A percentile compares a stretch with the other conserved stretches of the same genome.
Conservation (phyloP, 2,329 filamentous ascomycete species). For the Fusarium haematococcum region DNA sequence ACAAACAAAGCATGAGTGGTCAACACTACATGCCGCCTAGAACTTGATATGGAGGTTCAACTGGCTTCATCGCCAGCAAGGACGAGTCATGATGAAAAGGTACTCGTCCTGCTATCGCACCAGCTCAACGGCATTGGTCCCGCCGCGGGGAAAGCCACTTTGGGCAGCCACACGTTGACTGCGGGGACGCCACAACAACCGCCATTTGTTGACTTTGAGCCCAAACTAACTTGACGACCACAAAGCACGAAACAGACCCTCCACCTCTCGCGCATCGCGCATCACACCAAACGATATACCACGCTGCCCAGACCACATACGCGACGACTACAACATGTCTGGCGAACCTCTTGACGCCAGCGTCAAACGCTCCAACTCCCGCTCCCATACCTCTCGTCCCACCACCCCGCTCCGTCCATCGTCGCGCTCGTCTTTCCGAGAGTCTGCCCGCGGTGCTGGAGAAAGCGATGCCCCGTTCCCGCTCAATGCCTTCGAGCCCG, state of each 20-base stretch:
- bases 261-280: background rate
- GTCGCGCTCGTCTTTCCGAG: constrained; percentile 88
- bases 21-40: background rate
- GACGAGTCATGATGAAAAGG: constrained; percentile 1
- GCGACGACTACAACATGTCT: constrained; percentile 36
- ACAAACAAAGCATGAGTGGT: background rate
- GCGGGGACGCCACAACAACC: constrained; percentile 31
- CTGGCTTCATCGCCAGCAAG: background rate
- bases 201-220: constrained; percentile 34
- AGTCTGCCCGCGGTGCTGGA: constrained; percentile 71
- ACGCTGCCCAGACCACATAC: background rate
- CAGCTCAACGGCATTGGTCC: background rate
- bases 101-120: constrained; percentile 6
- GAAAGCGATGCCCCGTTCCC: constrained; percentile 70
- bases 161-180: constrained; percentile 24
- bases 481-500: constrained; percentile 85
- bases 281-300: background rate
- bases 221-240: constrained; percentile 7
- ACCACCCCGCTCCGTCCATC: constrained; percentile 93
- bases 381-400: constrained; percentile 77
- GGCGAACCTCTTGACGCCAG: constrained; percentile 42
- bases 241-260: constrained; percentile 4
- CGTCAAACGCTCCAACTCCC: constrained; percentile 66
- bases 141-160: constrained; percentile 23
- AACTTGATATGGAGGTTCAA: background rate